Conservation (phyloP, 352 stramenopile genomes). For the Albugo laibachii region DNA sequence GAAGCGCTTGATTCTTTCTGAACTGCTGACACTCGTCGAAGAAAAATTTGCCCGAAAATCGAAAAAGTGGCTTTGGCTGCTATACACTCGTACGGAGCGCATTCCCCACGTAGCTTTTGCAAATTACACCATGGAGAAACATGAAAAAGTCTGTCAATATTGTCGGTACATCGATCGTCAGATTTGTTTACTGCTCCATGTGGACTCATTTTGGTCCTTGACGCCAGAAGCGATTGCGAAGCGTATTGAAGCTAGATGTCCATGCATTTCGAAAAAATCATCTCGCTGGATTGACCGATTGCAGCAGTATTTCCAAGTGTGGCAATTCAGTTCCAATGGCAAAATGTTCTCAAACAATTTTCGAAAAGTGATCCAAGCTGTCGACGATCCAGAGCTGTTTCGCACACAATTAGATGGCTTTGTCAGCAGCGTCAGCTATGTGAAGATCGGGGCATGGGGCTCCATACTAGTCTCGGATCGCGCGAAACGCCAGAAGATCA, state of each 20-base stretch:
- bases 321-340: too few species aligned
- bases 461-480: conserved; percentile 31
- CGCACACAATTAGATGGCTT: not conserved
- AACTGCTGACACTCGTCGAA: not conserved
- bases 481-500: conserved; percentile 53
- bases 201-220: too few species aligned
- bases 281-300: too few species aligned
- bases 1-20: not conserved
- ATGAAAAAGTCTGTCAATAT: too few species aligned
- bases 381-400: not conserved
- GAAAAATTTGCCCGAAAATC: not conserved
- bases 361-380: not conserved
- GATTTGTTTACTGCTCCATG: too few species aligned
- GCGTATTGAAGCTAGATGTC: conserved; percentile 31
- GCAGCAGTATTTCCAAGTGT: too few species aligned
- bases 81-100: conserved; percentile 39
- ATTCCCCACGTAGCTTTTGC: not conserved
- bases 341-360: too few species aligned
- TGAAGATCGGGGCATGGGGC: conserved; percentile 40
- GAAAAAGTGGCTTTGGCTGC: conserved; percentile 31
- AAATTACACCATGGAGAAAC: too few species aligned
- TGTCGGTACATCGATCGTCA: too few species aligned
- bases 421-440: not conserved
- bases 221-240: conserved; percentile 22
- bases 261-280: too few species aligned